Evolutionary conservation across 345 rosid species (phyloP), one percentile per base, ranked within the genome.

Genomic region (Viola odorata): DNA sequence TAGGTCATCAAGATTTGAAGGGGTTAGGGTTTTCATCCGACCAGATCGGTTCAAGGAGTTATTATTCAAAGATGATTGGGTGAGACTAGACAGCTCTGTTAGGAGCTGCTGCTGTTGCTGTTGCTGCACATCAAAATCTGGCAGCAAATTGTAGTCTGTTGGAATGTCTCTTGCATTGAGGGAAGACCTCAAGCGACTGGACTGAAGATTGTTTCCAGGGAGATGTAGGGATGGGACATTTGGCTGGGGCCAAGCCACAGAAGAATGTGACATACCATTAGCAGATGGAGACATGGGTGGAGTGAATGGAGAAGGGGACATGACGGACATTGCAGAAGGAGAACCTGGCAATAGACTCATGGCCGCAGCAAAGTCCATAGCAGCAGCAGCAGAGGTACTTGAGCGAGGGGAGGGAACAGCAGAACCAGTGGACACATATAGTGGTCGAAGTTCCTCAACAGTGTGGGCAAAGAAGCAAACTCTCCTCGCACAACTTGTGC

Each of bases 401-500:
- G 69, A 53, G 50, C 74, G 74, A 2, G 69, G 74, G 63, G 98
- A 89, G 9, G 80, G 97, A 62, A 89, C 95, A 4, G 91, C 97
- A 1, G 97, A 87, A 37, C 98, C 98, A 0, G 98, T 89, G 0
- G 98, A 89, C 10, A 85, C 85, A 53, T 81, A 92, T 50, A 92
- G 67, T 6, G 98, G 98, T 15, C 97, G 80, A 44, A 92, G 88
- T 73, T 92, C 98, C 64, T 92, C 97, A 6, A 86, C 76, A 2
- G 85, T 81, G 77, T 92, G 98, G 7, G 97, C 98, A 69, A 92
- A 92, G 79, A 92, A 92, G 69, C 98, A 92, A 17, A 92, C 97
- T 16, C 98, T 79, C 16, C 98, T 80, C 1, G 84, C 91, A 72
- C 98, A 92, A 37, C 76, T 72, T 0, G 87, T 87, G 9, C 98